These are phyloP conservation scores for Auriscalpium orientale DNA, from an alignment of 768 basidiomycete genomes.

Conservation along the genomic window DNA sequence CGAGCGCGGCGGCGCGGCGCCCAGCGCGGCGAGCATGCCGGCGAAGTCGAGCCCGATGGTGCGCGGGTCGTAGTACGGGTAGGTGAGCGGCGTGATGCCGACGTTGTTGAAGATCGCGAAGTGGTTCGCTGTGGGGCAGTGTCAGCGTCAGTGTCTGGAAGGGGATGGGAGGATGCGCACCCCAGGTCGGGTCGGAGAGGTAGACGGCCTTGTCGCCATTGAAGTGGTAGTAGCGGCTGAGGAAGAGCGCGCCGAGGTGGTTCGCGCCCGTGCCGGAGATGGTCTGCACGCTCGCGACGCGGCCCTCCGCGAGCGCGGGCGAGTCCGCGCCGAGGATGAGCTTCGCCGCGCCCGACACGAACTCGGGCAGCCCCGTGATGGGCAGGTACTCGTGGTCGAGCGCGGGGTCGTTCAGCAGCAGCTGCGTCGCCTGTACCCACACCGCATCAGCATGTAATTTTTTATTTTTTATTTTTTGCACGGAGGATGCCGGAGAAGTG, in stretches of 20 bases:
- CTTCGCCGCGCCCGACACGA: slow-evolving; percentile 72
- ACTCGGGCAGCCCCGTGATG: slow-evolving; percentile 81
- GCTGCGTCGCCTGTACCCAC: slow-evolving; percentile 55
- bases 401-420: slow-evolving; percentile 57
- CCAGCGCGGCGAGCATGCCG: slow-evolving; percentile 54
- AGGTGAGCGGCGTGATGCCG: slow-evolving; percentile 77
- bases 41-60: slow-evolving; percentile 81
- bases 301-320: slow-evolving; percentile 58
- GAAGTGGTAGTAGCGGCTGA: slow-evolving; percentile 75
- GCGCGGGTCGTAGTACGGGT: slow-evolving; percentile 90
- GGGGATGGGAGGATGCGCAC: slow-evolving; percentile 36
- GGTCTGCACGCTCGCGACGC: slow-evolving; percentile 81
- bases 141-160: background rate
- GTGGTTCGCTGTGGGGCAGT: slow-evolving; percentile 59
- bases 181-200: slow-evolving; percentile 93
- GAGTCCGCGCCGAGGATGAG: slow-evolving; percentile 74
- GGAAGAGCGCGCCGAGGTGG: slow-evolving; percentile 84
- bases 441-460: background rate
- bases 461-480: too few relatives aligned
- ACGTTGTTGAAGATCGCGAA: slow-evolving; percentile 87
- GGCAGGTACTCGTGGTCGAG: slow-evolving; percentile 92
- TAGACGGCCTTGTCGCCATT: slow-evolving; percentile 62
- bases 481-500: too few relatives aligned
- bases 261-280: slow-evolving; percentile 96
- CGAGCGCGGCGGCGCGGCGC: slow-evolving; percentile 63